Evolutionary conservation across 208 protist species (phyloP).

Genomic region (Cochliopodium minus): DNA sequence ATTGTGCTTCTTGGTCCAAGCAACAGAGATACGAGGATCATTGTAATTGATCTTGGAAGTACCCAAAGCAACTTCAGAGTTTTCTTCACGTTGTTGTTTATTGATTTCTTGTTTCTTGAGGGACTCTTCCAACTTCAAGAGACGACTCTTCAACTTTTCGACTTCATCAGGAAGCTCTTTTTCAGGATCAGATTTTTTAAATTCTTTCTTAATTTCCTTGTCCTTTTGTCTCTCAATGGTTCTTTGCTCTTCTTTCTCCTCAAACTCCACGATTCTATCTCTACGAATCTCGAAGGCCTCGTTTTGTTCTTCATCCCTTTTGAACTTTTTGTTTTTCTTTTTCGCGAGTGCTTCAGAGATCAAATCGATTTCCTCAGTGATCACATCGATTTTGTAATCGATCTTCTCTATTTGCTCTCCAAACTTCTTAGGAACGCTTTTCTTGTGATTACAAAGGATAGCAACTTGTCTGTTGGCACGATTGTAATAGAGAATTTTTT

Average conservation of each 20-base stretch:
- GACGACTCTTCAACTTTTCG: background rate
- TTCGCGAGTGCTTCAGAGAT: slow-evolving; percentile 41
- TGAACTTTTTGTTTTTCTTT: slow-evolving; percentile 43
- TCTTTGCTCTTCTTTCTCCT: slow-evolving; percentile 60
- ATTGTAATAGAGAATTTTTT: slow-evolving; percentile 88
- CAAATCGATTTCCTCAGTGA: slow-evolving; percentile 45
- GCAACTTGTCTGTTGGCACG: slow-evolving; percentile 89
- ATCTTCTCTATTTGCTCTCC: slow-evolving; percentile 50
- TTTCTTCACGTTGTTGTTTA: slow-evolving; percentile 22
- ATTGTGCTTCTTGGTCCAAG: slow-evolving; percentile 73
- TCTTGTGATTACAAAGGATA: slow-evolving; percentile 97
- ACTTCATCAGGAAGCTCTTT: slow-evolving; percentile 18
- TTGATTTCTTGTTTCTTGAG: background rate
- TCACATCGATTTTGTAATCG: slow-evolving; percentile 48
- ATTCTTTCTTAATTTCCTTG: slow-evolving; percentile 9
- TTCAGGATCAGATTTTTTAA: background rate
- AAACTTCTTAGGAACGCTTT: slow-evolving; percentile 71
- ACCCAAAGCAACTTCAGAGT: slow-evolving; percentile 57
- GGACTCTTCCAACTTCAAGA: background rate
- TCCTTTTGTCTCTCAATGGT: slow-evolving; percentile 62
- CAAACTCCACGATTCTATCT: too few relatives aligned
- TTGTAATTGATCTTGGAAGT: slow-evolving; percentile 98
- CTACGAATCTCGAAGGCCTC: too few relatives aligned
- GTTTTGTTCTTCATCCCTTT: slow-evolving; percentile 55
- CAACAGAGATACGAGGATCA: slow-evolving; percentile 88